Base-by-base conservation (phyloP, 1,284 basidiomycete genomes). In the Pseudozyma thailandica region DNA sequence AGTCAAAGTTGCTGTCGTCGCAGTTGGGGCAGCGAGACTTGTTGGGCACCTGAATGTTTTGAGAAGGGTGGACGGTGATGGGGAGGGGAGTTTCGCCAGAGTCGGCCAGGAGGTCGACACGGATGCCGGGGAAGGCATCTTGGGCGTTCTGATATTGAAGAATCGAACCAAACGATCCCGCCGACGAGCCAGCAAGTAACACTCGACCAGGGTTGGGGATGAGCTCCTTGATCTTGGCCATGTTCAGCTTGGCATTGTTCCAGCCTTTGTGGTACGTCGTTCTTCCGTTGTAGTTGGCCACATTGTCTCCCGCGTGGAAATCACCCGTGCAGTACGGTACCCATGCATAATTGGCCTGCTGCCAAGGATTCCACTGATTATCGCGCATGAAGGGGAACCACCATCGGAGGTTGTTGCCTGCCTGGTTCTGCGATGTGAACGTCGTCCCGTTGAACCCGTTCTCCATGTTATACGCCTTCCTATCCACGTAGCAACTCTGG, bases 241-340 rank as follows among this genome's bases (percentile, higher is more conserved):
- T 44, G 18, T 58, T 47, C 15, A 58, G 16, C 46, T 50, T 42
- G 2, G 35, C 49, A 30, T 69, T 69, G 10, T 23, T 18, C 39
- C 44, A 63, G 0, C 65, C 65, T 9, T 50, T 50, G 23, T 69
- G 65, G 13, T 47, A 26, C 10, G 65, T 69, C 0, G 18, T 33
- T 1, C 35, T 31, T 1, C 59, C 59, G 13, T 37, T 25, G 50
- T 69, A 69, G 38, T 49, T 26, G n/a, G 46, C 53, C n/a, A 52
- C 37, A 12, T 58, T 58, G 31, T 69, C 52, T 1, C 65, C 65
- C 12, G 54, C 47, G 21, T 64, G 60, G 15, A 56, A 53, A 18
- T 69, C 65, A 26, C 65, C 65, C 0, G 65, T 69, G 50, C 65
- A 69, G 50, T 69, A 69, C 0, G 65, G 65, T 20, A 69, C 42